Evolutionary conservation across 257 asterid species (phyloP), one percentile per base, ranked within the genome.

Genomic region (Osmanthus fragrans): DNA sequence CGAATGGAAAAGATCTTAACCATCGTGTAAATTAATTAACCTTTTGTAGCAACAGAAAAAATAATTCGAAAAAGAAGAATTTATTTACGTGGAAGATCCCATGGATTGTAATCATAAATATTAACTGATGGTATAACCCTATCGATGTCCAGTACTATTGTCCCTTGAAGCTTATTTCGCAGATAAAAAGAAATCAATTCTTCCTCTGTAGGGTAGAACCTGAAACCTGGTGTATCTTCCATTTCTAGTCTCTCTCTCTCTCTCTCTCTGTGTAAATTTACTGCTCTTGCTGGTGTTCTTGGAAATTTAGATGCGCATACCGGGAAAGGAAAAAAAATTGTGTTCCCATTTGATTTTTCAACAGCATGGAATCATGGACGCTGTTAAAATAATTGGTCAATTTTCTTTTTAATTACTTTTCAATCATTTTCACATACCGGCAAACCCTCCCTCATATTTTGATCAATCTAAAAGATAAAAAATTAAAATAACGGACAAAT

Each of bases 141-240:
- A 71, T 86, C 82, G 67, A 89, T 73, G 12, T 87, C 85, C 0
- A 72, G 37, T 0, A 37, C 0, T 34, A 7, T 34, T 0, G 67
- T 76, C 63, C 94, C 88, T 30, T 74, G 74, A 25, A 91, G 87
- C 84, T 86, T 89, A 64, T 86, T 71, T 6, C 64, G 79, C 37
- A 90, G 80, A 81, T 89, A 90, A 79, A 87, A 90, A 13, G 80
- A 73, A 12, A 90, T 83, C 78, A 90, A 63, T 58, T 90, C 96
- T 81, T 90, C 93, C 78, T 88, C 89, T 7, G 83, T 89, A 0
- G 93, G 96, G 37, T 78, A 89, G 78, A 90, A 90, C 79, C 93
- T 89, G 76, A 80, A 90, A 29, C 93, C 96, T 74, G 86, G 84
- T 12, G 83, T 77, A 49, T 67, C 54, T n/a, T 60, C 88, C 90